A percentile compares a stretch with the other conserved stretches of the same genome.
Evolutionary conservation across 2,329 filamentous ascomycete species (phyloP).

Genomic region (Dothidotthia symphoricarpi): DNA sequence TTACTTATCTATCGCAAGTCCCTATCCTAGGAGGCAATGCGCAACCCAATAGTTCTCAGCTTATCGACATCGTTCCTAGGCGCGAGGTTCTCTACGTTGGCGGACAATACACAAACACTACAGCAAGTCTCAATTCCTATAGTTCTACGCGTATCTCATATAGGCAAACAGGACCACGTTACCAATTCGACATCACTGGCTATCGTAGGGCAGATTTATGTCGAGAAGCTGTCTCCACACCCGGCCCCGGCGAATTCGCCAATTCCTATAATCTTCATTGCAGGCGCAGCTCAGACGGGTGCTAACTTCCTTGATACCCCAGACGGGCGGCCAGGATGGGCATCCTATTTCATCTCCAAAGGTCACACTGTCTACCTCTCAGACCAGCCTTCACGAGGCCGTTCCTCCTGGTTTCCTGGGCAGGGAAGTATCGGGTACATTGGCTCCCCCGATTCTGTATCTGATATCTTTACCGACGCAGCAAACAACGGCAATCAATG

Average conservation of each 20-base stretch:
- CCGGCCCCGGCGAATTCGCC: background rate
- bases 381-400: constrained; percentile 48
- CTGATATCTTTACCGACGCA: constrained; percentile 7
- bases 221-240: constrained; percentile 10
- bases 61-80: constrained; percentile 10
- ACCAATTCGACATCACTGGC: constrained; percentile 5
- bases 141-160: constrained; percentile 1
- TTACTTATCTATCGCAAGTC: constrained; percentile 8
- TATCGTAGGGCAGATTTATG: constrained; percentile 9
- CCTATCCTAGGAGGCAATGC: constrained; percentile 8
- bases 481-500: constrained; percentile 21
- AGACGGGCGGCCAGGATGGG: constrained; percentile 52
- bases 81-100: constrained; percentile 18
- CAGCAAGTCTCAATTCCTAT: constrained; percentile 4
- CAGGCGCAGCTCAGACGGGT: constrained; percentile 17
- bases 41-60: constrained; percentile 8
- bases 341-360: constrained; percentile 46
- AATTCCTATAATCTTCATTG: constrained; percentile 11
- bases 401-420: constrained; percentile 38
- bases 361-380: constrained; percentile 51
- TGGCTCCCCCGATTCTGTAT: constrained; percentile 2
- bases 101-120: constrained; percentile 14
- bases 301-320: constrained; percentile 44
- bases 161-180: constrained; percentile 2
- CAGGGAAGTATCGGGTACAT: constrained; percentile 7